Evolutionary conservation across 768 basidiomycete species (phyloP), one percentile per base, ranked within the genome.

Genomic region (Rhodotorula paludigena): DNA sequence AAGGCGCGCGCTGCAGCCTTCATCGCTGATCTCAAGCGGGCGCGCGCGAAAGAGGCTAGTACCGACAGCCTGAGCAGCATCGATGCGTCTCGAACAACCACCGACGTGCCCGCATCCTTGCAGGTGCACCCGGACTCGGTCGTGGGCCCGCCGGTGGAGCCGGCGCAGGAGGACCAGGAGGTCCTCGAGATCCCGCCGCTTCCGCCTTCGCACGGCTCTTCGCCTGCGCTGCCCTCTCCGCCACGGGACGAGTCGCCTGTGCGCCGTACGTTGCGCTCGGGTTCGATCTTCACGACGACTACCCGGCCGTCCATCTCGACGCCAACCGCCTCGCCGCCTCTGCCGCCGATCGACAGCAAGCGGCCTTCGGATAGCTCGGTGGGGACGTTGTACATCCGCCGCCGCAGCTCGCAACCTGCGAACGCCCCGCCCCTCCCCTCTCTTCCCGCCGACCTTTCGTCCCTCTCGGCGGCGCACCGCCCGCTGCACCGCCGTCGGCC

Each of bases 1-100:
- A 68, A 68, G 39, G 66, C 66, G 30, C 45, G 66, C 14, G 66
- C 66, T 21, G 66, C 61, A 18, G 66, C 66, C 0, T 68, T 68
- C 57, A 63, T 68, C 42, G 66, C 61, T 7, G 66, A 68, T 21
- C 49, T 68, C 23, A 63, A 63, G 45, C 36, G n/a, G n/a, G n/a
- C n/a, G n/a, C n/a, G 38, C 51, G 57, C 56, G 11, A 58, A 58
- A 36, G 33, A n/a, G n/a, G n/a, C n/a, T n/a, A n/a, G n/a, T n/a
- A n/a, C n/a, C n/a, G n/a, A n/a, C n/a, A n/a, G n/a, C n/a, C n/a
- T n/a, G n/a, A n/a, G n/a, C n/a, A n/a, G n/a, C n/a, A n/a, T n/a
- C n/a, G n/a, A n/a, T n/a, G n/a, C n/a, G n/a, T n/a, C n/a, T n/a
- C n/a, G n/a, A n/a, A n/a, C n/a, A n/a, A n/a, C n/a, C n/a, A n/a